Conservation (phyloP, 495 filamentous ascomycete species). For the Penicillium roqueforti region DNA sequence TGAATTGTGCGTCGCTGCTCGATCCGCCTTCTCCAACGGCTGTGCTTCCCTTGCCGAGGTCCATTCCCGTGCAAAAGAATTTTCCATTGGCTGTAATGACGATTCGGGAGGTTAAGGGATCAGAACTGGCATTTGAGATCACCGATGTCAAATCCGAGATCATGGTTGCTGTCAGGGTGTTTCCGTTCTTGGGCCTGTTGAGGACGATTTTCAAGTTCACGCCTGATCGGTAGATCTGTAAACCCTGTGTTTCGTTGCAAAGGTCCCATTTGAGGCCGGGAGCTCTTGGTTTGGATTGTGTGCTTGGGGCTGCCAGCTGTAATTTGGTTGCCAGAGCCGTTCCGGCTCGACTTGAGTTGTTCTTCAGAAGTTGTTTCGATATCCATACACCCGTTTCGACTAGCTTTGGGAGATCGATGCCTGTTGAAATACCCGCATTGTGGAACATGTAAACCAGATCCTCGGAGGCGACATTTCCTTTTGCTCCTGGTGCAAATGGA, state of each 20-base stretch:
- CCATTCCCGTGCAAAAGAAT: slow-evolving; percentile 45
- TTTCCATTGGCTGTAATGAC: slow-evolving; percentile 31
- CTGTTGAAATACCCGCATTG: slow-evolving; percentile 35
- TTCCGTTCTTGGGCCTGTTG: slow-evolving; percentile 34
- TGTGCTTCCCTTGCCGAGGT: slow-evolving; percentile 22
- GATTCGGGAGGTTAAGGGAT: slow-evolving; percentile 27
- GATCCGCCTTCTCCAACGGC: slow-evolving; percentile 15
- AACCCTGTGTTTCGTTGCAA: slow-evolving; percentile 9
- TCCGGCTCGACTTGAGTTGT: slow-evolving; percentile 32
- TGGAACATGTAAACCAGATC: slow-evolving; percentile 43
- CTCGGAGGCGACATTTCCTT: slow-evolving; percentile 43
- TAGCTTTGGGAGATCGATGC: slow-evolving; percentile 33
- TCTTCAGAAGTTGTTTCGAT: slow-evolving; percentile 23
- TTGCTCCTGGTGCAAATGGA: slow-evolving; percentile 45
- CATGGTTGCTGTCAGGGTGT: slow-evolving; percentile 32
- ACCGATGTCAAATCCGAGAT: slow-evolving; percentile 20
- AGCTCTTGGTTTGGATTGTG: too few species aligned
- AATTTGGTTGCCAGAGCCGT: too few species aligned
- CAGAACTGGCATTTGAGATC: slow-evolving; percentile 17
- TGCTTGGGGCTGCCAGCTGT: too few species aligned
- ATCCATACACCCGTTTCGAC: slow-evolving; percentile 39
- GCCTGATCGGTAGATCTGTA: slow-evolving; percentile 22
- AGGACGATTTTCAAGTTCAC: slow-evolving; percentile 30
- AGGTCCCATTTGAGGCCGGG: slow-evolving; percentile 22
- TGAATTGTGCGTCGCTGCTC: slow-evolving; percentile 20